Conservation (phyloP, 2,329 filamentous ascomycete species). For the Fusarium annulatum region DNA sequence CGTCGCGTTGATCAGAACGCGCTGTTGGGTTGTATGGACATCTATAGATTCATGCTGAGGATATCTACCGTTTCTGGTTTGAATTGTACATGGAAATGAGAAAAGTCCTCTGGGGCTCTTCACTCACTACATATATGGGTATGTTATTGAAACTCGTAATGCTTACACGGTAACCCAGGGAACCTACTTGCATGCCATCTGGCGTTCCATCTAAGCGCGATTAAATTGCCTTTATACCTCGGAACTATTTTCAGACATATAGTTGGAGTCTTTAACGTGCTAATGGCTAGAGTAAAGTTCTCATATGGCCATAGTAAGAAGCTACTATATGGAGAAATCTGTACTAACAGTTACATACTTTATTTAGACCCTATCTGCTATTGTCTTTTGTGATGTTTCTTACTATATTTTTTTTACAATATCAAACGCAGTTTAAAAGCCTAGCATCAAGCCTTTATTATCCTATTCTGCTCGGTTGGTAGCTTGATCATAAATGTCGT, state of each 20-base stretch:
- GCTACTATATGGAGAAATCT: neutral
- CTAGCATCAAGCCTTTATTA: accelerated
- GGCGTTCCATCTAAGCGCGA: neutral
- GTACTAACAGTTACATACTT: accelerated
- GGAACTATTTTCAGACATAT: accelerated
- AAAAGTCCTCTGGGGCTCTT: accelerated
- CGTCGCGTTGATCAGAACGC: neutral
- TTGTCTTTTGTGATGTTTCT: neutral
- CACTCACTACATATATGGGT: neutral
- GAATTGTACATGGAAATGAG: neutral
- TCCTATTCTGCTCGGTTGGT: accelerated
- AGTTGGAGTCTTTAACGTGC: accelerated
- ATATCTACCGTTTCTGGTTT: neutral
- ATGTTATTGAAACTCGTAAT: neutral
- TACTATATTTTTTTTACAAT: no score
- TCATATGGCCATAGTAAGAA: no score
- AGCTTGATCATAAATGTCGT: no score
- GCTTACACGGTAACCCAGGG: neutral
- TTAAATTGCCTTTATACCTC: neutral
- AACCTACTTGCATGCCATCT: neutral
- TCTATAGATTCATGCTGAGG: no score
- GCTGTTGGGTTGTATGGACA: neutral
- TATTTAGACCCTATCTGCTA: neutral
- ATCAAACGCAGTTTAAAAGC: accelerated
- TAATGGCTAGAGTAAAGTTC: neutral